Conservation (phyloP, 176 grass and related monocot genomes). For the Dendrocalamus sinicus region DNA sequence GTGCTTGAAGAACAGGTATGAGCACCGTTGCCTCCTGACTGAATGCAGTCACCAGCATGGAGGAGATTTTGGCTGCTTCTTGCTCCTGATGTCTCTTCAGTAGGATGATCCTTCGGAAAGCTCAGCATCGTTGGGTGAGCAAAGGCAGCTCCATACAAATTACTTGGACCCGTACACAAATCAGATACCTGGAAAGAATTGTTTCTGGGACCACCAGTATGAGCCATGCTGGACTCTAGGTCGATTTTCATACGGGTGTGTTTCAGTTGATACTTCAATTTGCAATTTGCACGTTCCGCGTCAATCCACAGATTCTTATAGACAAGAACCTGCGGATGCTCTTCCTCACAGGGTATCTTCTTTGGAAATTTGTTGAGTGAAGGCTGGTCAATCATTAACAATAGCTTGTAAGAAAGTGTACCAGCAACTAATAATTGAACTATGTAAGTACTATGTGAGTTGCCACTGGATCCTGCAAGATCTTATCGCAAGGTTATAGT, state of each 20-base stretch:
- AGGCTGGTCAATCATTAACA: slow-evolving; percentile 46
- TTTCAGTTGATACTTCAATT: slow-evolving; percentile 73
- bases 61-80: slow-evolving; percentile 34
- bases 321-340: slow-evolving; percentile 42
- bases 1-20: slow-evolving; percentile 31
- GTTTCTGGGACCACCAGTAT: slow-evolving; percentile 42
- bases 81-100: slow-evolving; percentile 20
- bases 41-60: slow-evolving; percentile 18
- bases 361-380: slow-evolving; percentile 31
- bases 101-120: slow-evolving; percentile 29
- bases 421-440: slow-evolving; percentile 1
- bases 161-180: slow-evolving; percentile 31
- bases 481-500: slow-evolving; percentile 7
- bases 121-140: background rate
- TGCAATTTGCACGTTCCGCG: slow-evolving; percentile 52
- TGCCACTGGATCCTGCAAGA: background rate
- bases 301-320: slow-evolving; percentile 70
- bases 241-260: slow-evolving; percentile 41
- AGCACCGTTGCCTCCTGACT: slow-evolving; percentile 10
- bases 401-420: slow-evolving; percentile 35
- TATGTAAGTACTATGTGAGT: background rate
- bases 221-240: slow-evolving; percentile 45
- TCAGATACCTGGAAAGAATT: slow-evolving; percentile 38
- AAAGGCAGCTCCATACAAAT: slow-evolving; percentile 24
- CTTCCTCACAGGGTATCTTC: slow-evolving; percentile 39